Conservation (phyloP, 1,139 yeast genomes). For the Scheffersomyces stambukii region DNA sequence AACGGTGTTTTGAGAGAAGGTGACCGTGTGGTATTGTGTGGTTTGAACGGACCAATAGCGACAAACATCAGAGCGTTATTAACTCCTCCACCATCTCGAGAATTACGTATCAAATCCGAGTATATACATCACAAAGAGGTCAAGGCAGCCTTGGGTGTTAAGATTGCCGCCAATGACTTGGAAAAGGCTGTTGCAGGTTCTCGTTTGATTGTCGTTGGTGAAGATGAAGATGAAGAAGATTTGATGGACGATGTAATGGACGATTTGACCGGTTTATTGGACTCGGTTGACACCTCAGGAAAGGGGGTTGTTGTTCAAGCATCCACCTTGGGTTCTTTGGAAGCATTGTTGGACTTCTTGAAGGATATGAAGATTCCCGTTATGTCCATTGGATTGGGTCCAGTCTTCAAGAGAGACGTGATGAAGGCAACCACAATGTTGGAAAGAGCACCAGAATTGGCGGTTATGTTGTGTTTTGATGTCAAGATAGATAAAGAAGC, state of each 20-base stretch:
- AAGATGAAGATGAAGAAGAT: conserved; percentile 97
- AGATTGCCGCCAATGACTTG: conserved; percentile 94
- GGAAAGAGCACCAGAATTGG: conserved; percentile 92
- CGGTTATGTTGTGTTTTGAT: conserved; percentile 97
- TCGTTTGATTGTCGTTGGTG: conserved; percentile 89
- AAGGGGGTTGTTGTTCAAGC: conserved; percentile 98
- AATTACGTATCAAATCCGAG: conserved; percentile 90
- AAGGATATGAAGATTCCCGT: conserved; percentile 99
- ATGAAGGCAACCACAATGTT: conserved; percentile 97
- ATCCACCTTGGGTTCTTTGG: conserved; percentile 94
- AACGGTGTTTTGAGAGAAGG: conserved; percentile 95
- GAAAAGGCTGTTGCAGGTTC: conserved; percentile 99
- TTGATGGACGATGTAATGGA: conserved; percentile 98
- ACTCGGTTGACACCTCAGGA: conserved; percentile 91
- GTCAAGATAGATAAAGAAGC: conserved; percentile 97
- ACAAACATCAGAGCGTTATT: conserved; percentile 92
- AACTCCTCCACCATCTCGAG: conserved; percentile 97
- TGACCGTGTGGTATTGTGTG: conserved; percentile 92
- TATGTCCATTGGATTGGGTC: conserved; percentile 97
- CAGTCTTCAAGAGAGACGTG: conserved; percentile 95
- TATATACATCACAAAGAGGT: conserved; percentile 96
- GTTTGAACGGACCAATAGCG: conserved; percentile 98
- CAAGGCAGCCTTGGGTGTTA: conserved; percentile 98
- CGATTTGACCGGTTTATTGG: conserved; percentile 90
- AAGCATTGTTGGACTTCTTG: conserved; percentile 93